These are phyloP conservation scores for Pholiota microspora DNA, from an alignment of 768 basidiomycete species.

Conservation along the genomic window DNA sequence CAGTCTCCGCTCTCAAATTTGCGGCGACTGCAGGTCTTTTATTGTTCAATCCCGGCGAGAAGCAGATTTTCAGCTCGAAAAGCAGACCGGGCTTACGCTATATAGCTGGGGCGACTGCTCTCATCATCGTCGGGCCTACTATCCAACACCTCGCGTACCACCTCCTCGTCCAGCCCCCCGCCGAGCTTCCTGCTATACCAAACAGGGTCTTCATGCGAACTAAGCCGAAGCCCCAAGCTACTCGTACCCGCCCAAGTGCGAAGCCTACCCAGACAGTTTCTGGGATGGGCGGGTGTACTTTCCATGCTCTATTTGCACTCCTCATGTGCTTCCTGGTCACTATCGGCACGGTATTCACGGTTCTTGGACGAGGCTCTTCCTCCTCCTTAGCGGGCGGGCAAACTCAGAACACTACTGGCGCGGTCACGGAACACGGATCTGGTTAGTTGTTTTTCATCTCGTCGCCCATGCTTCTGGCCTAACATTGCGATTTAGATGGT, in stretches of 20 bases:
- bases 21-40: not conserved
- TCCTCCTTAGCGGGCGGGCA: not conserved
- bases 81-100: not conserved
- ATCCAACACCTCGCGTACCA: not conserved
- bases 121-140: not conserved
- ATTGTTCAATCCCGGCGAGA: not conserved
- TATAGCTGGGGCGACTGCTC: not conserved
- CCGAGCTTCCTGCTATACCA: not conserved
- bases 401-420: not conserved
- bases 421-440: not conserved
- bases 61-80: not conserved
- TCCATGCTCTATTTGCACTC: not conserved
- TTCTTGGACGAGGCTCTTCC: not conserved
- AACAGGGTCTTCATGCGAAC: no score
- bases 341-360: not conserved
- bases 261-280: not conserved
- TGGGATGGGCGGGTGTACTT: not conserved
- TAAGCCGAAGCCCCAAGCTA: no score
- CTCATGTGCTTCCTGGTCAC: not conserved
- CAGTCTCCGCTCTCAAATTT: not conserved
- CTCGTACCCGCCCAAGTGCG: not conserved
- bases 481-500: not conserved
- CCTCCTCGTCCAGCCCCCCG: not conserved
- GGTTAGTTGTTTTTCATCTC: not conserved
- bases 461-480: not conserved